Conservation (phyloP, 2,329 filamentous ascomycete genomes). For the Zasmidium citrigriseum region DNA sequence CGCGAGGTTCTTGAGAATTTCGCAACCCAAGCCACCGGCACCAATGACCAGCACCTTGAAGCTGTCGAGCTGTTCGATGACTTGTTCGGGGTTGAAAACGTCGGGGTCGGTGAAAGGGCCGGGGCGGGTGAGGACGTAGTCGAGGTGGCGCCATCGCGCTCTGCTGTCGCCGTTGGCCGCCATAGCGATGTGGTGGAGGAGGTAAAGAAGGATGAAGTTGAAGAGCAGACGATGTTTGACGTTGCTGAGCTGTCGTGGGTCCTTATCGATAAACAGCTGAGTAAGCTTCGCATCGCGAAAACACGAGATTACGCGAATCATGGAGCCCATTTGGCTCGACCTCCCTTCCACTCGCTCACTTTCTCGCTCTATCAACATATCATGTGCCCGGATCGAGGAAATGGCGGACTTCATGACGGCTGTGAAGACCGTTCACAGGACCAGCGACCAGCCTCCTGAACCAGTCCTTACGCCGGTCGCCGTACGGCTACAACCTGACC, state of each 20-base stretch:
- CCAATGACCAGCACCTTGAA: slow-evolving; percentile 70
- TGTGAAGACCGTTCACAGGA: slow-evolving; percentile 42
- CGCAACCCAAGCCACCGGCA: slow-evolving; percentile 90
- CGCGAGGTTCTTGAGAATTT: slow-evolving; percentile 94
- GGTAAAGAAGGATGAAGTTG: neutral
- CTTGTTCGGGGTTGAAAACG: slow-evolving; percentile 49
- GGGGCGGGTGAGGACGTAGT: slow-evolving; percentile 72
- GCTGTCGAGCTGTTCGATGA: slow-evolving; percentile 60
- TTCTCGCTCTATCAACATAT: slow-evolving; percentile 2
- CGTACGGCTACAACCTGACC: neutral
- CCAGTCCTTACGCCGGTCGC: slow-evolving; percentile 14
- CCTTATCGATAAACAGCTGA: neutral
- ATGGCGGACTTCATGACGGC: slow-evolving; percentile 55
- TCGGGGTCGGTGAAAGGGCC: slow-evolving; percentile 78
- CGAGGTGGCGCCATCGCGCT: slow-evolving; percentile 68
- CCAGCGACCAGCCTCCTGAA: slow-evolving; percentile 1
- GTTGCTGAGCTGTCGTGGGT: neutral
- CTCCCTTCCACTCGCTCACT: neutral
- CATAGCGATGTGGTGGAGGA: neutral
- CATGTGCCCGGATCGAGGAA: slow-evolving; percentile 27
- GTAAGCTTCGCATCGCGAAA: too few species aligned
- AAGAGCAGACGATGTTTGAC: neutral
- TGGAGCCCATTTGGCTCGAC: too few species aligned
- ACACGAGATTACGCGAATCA: neutral
- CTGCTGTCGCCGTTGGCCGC: slow-evolving; percentile 38